Percentiles rank a stretch among this genome's conserved stretches.
Evolutionary conservation across 1,139 yeast species (phyloP).

Genomic region (Hyphopichia khmerensis): DNA sequence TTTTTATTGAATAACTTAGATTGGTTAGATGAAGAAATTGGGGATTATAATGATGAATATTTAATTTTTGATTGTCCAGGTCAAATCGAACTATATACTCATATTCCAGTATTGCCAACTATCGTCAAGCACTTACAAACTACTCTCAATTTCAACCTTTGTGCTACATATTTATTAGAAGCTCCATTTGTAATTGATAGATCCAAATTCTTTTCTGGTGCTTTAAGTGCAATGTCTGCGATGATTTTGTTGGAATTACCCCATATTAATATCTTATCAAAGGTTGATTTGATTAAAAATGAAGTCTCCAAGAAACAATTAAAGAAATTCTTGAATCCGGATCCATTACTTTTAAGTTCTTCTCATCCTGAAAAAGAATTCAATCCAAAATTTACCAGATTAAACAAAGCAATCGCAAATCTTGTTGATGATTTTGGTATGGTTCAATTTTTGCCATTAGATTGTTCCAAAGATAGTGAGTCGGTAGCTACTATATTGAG

Average conservation of each 20-base stretch:
- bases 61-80: constrained; percentile 97
- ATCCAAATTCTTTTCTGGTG: constrained; percentile 92
- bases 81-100: constrained; percentile 93
- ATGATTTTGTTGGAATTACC: constrained; percentile 95
- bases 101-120: constrained; percentile 87
- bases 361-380: constrained; percentile 33
- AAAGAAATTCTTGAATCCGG: constrained; percentile 87
- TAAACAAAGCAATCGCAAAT: constrained; percentile 82
- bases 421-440: constrained; percentile 96
- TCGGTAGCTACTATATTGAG: constrained; percentile 82
- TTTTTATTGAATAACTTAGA: constrained; percentile 82
- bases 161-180: constrained; percentile 90
- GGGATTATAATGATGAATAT: constrained; percentile 91
- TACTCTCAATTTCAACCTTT: constrained; percentile 76
- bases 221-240: constrained; percentile 95
- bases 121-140: constrained; percentile 80
- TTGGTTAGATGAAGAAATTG: constrained; percentile 95
- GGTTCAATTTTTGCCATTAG: constrained; percentile 94
- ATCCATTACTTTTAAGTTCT: constrained; percentile 67
- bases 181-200: constrained; percentile 91
- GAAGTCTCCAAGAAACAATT: constrained; percentile 71
- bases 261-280: constrained; percentile 85
- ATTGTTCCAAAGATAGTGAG: constrained; percentile 73
- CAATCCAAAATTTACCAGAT: constrained; percentile 73
- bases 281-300: constrained; percentile 79